Conservation (phyloP, 306 rosid species). For the Amphicarpaea edgeworthii region DNA sequence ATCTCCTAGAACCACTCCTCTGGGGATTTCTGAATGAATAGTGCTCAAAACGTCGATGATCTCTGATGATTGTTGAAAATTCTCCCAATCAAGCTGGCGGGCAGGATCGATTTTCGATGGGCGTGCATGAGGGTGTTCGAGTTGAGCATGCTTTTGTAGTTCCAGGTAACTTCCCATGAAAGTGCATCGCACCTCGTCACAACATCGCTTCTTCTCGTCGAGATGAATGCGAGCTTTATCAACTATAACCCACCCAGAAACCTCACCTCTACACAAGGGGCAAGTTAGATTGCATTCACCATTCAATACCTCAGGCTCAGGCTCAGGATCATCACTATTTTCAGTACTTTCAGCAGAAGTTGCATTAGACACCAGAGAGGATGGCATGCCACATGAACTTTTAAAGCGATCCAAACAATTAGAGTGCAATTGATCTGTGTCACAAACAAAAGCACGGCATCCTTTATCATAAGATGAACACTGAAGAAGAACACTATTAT, state of each 20-base stretch:
- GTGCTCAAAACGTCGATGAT: constrained; percentile 96
- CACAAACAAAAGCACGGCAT: constrained; percentile 89
- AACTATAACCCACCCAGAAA: constrained; percentile 82
- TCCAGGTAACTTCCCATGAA: constrained; percentile 84
- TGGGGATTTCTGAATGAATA: constrained; percentile 91
- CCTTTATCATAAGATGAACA: constrained; percentile 86
- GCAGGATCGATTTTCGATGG: constrained; percentile 97
- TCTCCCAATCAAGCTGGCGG: constrained; percentile 95
- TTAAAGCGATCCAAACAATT: constrained; percentile 93
- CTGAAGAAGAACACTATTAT: constrained; percentile 85
- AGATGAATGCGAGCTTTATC: constrained; percentile 74
- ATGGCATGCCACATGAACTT: constrained; percentile 66
- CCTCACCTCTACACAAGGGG: constrained; percentile 94
- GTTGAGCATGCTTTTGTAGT: constrained; percentile 77
- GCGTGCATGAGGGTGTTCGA: constrained; percentile 87
- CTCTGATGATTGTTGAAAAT: constrained; percentile 96
- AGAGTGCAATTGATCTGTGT: constrained; percentile 85
- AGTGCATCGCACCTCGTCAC: constrained; percentile 75
- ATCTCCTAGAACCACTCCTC: constrained; percentile 92
- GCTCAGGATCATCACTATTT: constrained; percentile 54
- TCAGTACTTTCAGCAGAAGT: constrained; percentile 45
- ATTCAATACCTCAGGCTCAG: constrained; percentile 56
- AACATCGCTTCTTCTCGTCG: constrained; percentile 84
- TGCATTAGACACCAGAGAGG: constrained; percentile 57
- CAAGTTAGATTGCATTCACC: constrained; percentile 67